Conservation (phyloP, 164 flowering plant species). For the Magnolia changhungtana region DNA sequence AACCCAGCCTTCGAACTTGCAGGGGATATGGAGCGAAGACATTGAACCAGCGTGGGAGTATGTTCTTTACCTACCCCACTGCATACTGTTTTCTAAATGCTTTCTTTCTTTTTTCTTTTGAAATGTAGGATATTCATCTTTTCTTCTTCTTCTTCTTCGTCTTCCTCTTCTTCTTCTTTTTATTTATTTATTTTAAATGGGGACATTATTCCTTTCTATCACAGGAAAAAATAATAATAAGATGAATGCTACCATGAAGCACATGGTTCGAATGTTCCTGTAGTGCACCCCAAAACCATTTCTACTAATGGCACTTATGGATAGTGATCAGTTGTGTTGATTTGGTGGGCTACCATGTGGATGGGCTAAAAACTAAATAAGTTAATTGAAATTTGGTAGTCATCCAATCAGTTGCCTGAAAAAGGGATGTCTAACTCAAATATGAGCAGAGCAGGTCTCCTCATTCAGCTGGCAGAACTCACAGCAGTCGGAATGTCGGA, state of each 20-base stretch:
- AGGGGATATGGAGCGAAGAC: conserved; percentile 92
- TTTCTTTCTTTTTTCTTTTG: background rate
- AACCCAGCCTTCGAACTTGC: conserved; percentile 83
- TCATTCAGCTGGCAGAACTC: background rate
- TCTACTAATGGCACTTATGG: background rate
- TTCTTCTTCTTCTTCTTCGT: background rate
- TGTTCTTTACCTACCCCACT: conserved; percentile 19
- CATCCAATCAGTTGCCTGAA: background rate
- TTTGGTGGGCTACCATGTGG: background rate
- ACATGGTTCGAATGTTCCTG: background rate
- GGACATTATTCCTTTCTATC: background rate
- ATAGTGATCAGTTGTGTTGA: background rate
- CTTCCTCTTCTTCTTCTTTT: no score
- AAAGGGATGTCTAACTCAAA: background rate
- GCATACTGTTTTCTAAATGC: background rate
- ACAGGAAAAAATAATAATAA: background rate
- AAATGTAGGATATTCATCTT: no score
- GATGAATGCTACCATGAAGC: background rate
- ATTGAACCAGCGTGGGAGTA: conserved; percentile 94
- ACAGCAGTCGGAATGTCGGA: background rate
- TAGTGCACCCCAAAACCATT: background rate
- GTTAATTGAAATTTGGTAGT: background rate
- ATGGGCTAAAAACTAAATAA: no score
- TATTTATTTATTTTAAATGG: no score
- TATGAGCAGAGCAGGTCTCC: background rate